A percentile compares a stretch with the other conserved stretches of the same genome.
Evolutionary conservation across 2,329 filamentous ascomycete genomes (phyloP).

Genomic region (Orbilia brochopaga): DNA sequence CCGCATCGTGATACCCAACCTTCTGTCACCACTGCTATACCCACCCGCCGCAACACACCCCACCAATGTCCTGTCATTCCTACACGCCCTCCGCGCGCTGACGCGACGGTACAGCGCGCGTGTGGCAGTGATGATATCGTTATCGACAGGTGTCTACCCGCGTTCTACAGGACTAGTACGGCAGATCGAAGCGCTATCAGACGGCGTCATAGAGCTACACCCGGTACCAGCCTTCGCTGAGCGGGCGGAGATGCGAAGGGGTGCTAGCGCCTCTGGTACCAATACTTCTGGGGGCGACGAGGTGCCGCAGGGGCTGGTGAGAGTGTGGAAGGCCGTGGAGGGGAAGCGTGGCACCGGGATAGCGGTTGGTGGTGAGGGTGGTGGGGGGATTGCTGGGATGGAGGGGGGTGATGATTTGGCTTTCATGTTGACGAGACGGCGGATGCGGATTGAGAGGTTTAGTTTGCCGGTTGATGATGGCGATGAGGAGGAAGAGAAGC

Average conservation of each 20-base stretch:
- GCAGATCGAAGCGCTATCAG: constrained; percentile 83
- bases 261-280: constrained; percentile 61
- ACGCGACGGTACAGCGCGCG: constrained; percentile 71
- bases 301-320: constrained; percentile 82
- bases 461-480: constrained; percentile 85
- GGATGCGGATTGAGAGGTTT: constrained; percentile 84
- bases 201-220: constrained; percentile 85
- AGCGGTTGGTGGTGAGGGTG: constrained; percentile 64
- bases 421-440: constrained; percentile 83
- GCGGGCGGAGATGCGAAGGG: constrained; percentile 62
- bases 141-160: constrained; percentile 81
- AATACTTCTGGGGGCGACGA: constrained; percentile 60
- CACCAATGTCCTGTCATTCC: constrained; percentile 75
- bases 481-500: constrained; percentile 63
- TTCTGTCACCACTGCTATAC: constrained; percentile 87
- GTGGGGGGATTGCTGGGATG: constrained; percentile 77
- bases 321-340: constrained; percentile 80
- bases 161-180: constrained; percentile 75
- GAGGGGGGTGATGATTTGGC: constrained; percentile 82
- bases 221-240: constrained; percentile 66
- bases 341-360: constrained; percentile 58
- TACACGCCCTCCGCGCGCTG: constrained; percentile 77
- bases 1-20: constrained; percentile 79
- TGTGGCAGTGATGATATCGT: constrained; percentile 74
- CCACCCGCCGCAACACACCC: constrained; percentile 73